Evolutionary conservation across 2,329 filamentous ascomycete species (phyloP), one percentile per base, ranked within the genome.

Genomic region (Geoglossum cookeanum): DNA sequence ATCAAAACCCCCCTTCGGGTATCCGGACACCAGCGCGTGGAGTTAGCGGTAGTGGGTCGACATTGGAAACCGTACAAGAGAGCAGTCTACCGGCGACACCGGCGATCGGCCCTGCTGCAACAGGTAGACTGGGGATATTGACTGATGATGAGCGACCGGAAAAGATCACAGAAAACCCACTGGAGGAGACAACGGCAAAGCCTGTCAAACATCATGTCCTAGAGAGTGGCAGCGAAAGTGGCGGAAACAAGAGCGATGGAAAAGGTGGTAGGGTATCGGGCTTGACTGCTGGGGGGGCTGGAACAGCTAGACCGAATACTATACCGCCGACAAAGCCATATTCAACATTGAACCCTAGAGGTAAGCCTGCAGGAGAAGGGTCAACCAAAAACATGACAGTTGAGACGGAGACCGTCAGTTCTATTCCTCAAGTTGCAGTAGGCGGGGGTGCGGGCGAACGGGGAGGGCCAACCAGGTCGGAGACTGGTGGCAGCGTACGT

Each of bases 331-430:
- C 30, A 9, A 53, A 53, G 37, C n/a, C 55, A n/a, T 53, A 57
- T 51, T 33, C 55, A n/a, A 33, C 83, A 60, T 77, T 86, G 45
- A 73, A 74, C 55, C 71, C 72, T 57, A 87, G 89, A 66, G 75
- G 79, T 37, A 87, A 90, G 67, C 74, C 79, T 32, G 67, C 71
- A 9, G 73, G 76, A 55, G 87, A 94, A 66, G 83, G 81, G n/a
- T 84, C 86, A 39, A 78, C 83, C 58, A 82, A 85, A 66, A 92
- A 87, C 64, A 96, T 98, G 89, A 97, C 88, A 8, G 91, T 97
- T 13, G 92, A 98, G 72, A 96, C 92, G 0, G 92, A 98, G 70
- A 94, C 90, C 0, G 92, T 98, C 42, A 85, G 81, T 48, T 94
- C 90, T 2, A 85, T 96, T 57, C 88, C 90, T 9, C 90, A 94